These are phyloP conservation scores for Zygosaccharomyces bailii DNA, from an alignment of 805 yeast genomes.

Conservation along the genomic window DNA sequence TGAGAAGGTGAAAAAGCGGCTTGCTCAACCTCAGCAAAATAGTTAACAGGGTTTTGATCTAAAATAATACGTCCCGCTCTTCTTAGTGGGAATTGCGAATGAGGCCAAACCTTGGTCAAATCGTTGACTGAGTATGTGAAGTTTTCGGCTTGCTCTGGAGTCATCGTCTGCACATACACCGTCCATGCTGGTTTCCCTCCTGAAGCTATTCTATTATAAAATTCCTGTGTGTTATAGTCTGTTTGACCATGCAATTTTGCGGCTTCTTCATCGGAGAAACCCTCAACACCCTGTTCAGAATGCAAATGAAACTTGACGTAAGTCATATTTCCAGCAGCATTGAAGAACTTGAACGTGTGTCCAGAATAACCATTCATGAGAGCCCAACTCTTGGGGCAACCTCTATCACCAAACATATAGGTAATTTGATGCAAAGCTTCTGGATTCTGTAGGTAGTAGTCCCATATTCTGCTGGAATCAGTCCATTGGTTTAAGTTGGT, in stretches of 20 bases:
- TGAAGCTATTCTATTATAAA: constrained; percentile 44
- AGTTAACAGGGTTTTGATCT: constrained; percentile 51
- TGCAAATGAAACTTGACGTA: constrained; percentile 77
- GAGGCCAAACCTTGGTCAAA: constrained; percentile 59
- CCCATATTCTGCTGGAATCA: constrained; percentile 82
- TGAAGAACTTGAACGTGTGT: constrained; percentile 79
- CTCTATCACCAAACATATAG: constrained; percentile 73
- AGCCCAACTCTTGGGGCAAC: constrained; percentile 73
- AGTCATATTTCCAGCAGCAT: constrained; percentile 68
- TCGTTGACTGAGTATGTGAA: constrained; percentile 48
- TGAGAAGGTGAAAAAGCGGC: constrained; percentile 65
- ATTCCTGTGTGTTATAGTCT: too few relatives aligned
- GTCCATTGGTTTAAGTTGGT: constrained; percentile 72
- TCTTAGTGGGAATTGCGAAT: constrained; percentile 51
- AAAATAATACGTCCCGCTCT: constrained; percentile 47
- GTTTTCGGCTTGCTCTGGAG: constrained; percentile 52
- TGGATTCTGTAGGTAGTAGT: constrained; percentile 63
- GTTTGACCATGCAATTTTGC: too few relatives aligned
- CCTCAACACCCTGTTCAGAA: constrained; percentile 58
- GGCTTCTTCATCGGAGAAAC: constrained; percentile 42
- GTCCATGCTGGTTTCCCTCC: constrained; percentile 49
- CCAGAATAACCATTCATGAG: constrained; percentile 84
- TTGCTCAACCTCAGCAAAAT: constrained; percentile 44
- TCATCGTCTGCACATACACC: constrained; percentile 51
- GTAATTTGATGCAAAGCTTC: constrained; percentile 74